Base-by-base conservation (phyloP, 176 grass and related monocot species). In the Stipa capillata region DNA sequence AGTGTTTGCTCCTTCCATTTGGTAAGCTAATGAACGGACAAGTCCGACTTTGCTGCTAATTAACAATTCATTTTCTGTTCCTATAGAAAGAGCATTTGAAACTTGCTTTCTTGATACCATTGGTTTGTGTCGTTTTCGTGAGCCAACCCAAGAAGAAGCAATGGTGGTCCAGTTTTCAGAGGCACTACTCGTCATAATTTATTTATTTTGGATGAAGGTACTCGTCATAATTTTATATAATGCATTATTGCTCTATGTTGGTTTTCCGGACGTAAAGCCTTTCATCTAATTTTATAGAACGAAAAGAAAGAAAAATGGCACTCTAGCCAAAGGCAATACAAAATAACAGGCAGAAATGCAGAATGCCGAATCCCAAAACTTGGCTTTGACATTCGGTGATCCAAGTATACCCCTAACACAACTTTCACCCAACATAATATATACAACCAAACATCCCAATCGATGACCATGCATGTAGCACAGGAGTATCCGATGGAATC, bases 21-120 rank as follows among this genome's bases (percentile, higher is more conserved):
- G 53, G 14, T 17, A 60, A 52, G 75, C 40, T n/a, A 62, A 24
- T 61, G 42, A 51, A 60, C 35, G 23, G 81, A 43, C 81, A 80
- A 88, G 12, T 35, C 69, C 49, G 76, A 80, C 76, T 88, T 88
- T 33, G 68, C 76, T 50, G 73, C 81, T 20, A 39, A 48, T 57
- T 59, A 83, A 73, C 24, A 49, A 72, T 13, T 28, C 8, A 8
- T 25, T 54, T 48, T 59, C 1, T 58, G 42, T 47, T 49, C 10
- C 7, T 21, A 20, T 14, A 74, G 58, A 66, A 86, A 67, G 18
- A 64, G 21, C 80, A 83, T 86, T 80, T 72, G 55, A 23, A 79
- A 44, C 69, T 21, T 33, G 5, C 66, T 27, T n/a, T 58, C 10
- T 49, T 47, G 28, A 1, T 72, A 8, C 44, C 7, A 52, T 40